A percentile compares a stretch with the other conserved stretches of the same genome.
Conservation (phyloP, 805 yeast genomes). For the Jamesozyma gamospora region DNA sequence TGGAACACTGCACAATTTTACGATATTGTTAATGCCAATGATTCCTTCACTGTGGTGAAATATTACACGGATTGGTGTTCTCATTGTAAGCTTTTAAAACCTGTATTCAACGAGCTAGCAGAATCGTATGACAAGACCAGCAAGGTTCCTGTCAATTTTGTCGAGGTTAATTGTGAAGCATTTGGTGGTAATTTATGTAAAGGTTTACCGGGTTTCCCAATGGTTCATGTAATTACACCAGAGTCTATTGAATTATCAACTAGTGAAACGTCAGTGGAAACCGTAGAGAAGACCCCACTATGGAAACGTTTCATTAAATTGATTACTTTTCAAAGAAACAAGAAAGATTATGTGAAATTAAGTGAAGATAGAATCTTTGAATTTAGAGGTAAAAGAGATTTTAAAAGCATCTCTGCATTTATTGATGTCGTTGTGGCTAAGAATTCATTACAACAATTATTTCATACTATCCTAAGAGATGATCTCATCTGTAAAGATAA, state of each 20-base stretch:
- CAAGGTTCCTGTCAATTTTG: constrained; percentile 15
- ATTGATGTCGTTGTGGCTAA: constrained; percentile 29
- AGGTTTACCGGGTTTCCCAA: constrained; percentile 49
- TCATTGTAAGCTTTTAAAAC: constrained; percentile 52
- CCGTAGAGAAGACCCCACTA: constrained; percentile 4
- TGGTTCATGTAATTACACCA: constrained; percentile 46
- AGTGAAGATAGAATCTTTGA: constrained; percentile 38
- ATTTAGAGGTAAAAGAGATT: constrained; percentile 44
- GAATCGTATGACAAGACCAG: constrained; percentile 8
- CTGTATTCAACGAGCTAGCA: constrained; percentile 30
- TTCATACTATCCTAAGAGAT: constrained; percentile 30
- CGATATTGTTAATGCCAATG: constrained; percentile 17
- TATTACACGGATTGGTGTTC: constrained; percentile 63
- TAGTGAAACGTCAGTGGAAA: background rate
- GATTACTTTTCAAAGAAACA: constrained; percentile 3
- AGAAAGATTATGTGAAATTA: constrained; percentile 14
- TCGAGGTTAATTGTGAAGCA: constrained; percentile 28
- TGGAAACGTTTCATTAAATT: constrained; percentile 6
- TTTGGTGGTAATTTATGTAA: constrained; percentile 26
- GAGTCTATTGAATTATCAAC: constrained; percentile 7
- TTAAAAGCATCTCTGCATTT: constrained; percentile 41
- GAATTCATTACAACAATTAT: constrained; percentile 6
- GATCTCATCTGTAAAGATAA: constrained; percentile 6
- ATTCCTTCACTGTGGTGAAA: constrained; percentile 26
- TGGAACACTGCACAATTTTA: constrained; percentile 19